Base-by-base conservation (phyloP, 768 basidiomycete genomes). In the Russula abietina region DNA sequence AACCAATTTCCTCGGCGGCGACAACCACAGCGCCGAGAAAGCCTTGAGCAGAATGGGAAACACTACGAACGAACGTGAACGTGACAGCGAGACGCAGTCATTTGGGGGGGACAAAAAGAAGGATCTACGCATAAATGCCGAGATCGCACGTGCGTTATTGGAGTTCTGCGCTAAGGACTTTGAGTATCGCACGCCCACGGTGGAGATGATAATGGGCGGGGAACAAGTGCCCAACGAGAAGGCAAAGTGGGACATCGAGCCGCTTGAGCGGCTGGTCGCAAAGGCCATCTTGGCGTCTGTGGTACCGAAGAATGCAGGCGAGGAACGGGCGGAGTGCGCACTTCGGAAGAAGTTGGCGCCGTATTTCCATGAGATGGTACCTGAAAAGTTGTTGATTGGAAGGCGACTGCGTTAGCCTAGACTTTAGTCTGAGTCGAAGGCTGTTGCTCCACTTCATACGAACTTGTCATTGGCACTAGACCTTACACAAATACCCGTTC, bases 231-330 rank as follows among this genome's bases (percentile, higher is more conserved):
- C 36, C 6, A 43, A 33, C 6, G 5, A 10, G 43, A 17, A 36
- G 6, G 30, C 11, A 3, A 12, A 48, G 41, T 67, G 67, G 60
- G 65, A 66, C n/a, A 17, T 62, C 28, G 60, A 55, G 49, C 67
- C 67, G 24, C 57, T 67, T 14, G 67, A 67, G 49, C 60, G 61
- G 24, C 36, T 67, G 24, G 7, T 67, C 19, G 24, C 28, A 9
- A 61, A 38, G 36, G 65, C 67, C 1, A 19, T 62, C 39, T n/a
- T 66, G 39, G 38, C 48, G 16, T 16, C 17, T 26, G 45, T 38
- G 26, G 9, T 6, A 3, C 36, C 19, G 19, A 55, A 17, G 32
- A 12, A 1, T 0, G 17, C n/a, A 32, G 51, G 41, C 32, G 12
- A 28, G 11, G 52, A 16, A 17, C 45, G 26, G 38, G 17, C 24